A percentile compares a stretch with the other conserved stretches of the same genome.
Evolutionary conservation across 441 rosid genomes (phyloP).

Genomic region (Corymbia citriodora): DNA sequence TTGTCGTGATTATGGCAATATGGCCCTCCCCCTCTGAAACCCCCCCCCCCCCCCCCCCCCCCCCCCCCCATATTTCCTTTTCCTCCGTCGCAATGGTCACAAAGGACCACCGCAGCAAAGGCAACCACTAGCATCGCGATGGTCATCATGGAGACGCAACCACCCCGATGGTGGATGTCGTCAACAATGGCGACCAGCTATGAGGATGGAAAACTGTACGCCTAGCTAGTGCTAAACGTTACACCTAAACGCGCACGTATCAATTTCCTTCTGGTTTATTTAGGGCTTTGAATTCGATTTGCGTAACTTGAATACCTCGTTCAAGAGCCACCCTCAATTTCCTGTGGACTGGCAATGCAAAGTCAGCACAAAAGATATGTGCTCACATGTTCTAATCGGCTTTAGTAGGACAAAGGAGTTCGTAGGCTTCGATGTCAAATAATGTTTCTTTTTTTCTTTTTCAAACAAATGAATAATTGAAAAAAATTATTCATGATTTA

Average conservation of each 20-base stretch:
- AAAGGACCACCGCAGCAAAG: neutral
- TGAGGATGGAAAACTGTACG: too few species aligned
- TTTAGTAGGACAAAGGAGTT: too few species aligned
- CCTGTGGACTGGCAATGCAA: neutral
- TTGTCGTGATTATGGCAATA: too few species aligned
- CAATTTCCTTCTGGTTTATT: neutral
- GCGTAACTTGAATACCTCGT: neutral
- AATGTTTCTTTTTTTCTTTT: neutral
- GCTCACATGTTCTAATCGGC: too few species aligned
- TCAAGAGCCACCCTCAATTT: neutral
- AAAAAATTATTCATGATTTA: too few species aligned
- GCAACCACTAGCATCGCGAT: neutral
- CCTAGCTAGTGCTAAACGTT: neutral
- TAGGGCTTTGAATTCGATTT: neutral
- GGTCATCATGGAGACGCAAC: neutral
- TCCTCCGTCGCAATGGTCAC: too few species aligned
- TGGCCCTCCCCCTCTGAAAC: too few species aligned
- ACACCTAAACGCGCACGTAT: neutral
- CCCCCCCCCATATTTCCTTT: too few species aligned
- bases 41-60: too few species aligned
- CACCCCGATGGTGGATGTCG: too few species aligned
- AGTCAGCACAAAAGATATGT: neutral
- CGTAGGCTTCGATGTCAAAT: neutral
- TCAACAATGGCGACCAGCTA: too few species aligned
- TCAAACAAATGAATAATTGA: neutral